These are phyloP conservation scores for Stemphylium lycopersici DNA, from an alignment of 2,329 filamentous ascomycete species.

Conservation along the genomic window DNA sequence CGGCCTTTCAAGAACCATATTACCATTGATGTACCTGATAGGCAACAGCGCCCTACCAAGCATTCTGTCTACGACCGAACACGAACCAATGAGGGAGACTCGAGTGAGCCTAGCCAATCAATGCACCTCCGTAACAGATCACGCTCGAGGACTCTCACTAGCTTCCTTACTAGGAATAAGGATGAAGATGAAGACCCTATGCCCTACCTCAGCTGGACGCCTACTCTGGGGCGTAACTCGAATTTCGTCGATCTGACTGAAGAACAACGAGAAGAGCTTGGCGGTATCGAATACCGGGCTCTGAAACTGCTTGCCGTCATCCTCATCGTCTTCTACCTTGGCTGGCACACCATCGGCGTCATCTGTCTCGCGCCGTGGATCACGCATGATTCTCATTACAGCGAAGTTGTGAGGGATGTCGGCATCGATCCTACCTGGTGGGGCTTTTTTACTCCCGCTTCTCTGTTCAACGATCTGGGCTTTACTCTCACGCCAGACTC, in stretches of 20 bases:
- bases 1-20: slow-evolving; percentile 61
- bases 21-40: slow-evolving; percentile 69
- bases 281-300: slow-evolving; percentile 94
- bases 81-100: slow-evolving; percentile 17
- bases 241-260: slow-evolving; percentile 87
- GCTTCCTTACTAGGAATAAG: slow-evolving; percentile 63
- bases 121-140: slow-evolving; percentile 36
- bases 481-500: slow-evolving; percentile 91
- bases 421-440: slow-evolving; percentile 81
- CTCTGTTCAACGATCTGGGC: slow-evolving; percentile 93
- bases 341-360: slow-evolving; percentile 79
- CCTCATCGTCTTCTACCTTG: slow-evolving; percentile 78
- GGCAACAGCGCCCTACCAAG: slow-evolving; percentile 31
- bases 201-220: slow-evolving; percentile 93
- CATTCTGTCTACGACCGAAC: slow-evolving; percentile 41
- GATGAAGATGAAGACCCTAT: slow-evolving; percentile 61
- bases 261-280: slow-evolving; percentile 91
- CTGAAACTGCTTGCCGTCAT: slow-evolving; percentile 84
- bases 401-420: slow-evolving; percentile 63
- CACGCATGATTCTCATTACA: slow-evolving; percentile 64
- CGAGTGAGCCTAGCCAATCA: slow-evolving; percentile 13
- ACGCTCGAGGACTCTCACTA: slow-evolving; percentile 62
- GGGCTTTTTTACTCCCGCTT: slow-evolving; percentile 86
- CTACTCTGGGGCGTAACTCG: slow-evolving; percentile 91
- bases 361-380: slow-evolving; percentile 84